A percentile compares a stretch with the other conserved stretches of the same genome.
Evolutionary conservation across 2,329 filamentous ascomycete genomes (phyloP).

Genomic region (Emericellopsis atlantica): DNA sequence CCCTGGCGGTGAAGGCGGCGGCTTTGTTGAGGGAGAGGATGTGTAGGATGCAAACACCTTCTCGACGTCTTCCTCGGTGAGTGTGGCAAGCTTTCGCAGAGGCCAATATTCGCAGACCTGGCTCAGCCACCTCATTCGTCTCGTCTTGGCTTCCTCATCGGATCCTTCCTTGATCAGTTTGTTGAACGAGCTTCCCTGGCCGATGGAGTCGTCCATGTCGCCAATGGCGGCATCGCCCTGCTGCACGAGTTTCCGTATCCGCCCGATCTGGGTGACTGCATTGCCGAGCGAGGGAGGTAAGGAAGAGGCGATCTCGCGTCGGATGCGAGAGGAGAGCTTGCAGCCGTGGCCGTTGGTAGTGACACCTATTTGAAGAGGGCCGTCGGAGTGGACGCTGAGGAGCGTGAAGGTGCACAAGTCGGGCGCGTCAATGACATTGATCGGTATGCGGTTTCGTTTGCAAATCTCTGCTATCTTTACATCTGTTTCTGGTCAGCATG

Average conservation of each 20-base stretch:
- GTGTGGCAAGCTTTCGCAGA: slow-evolving; percentile 63
- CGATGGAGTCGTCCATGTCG: slow-evolving; percentile 46
- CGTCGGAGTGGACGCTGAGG: slow-evolving; percentile 78
- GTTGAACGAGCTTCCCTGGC: slow-evolving; percentile 77
- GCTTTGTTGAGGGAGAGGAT: slow-evolving; percentile 43
- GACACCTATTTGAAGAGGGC: slow-evolving; percentile 86
- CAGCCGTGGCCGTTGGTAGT: slow-evolving; percentile 93
- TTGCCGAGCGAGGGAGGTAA: slow-evolving; percentile 64
- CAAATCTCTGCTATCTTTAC: slow-evolving; percentile 63
- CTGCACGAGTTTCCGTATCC: slow-evolving; percentile 55
- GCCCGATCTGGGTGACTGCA: slow-evolving; percentile 68
- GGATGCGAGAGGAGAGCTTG: slow-evolving; percentile 80
- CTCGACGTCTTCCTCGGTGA: slow-evolving; percentile 71
- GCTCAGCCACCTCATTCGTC: slow-evolving; percentile 82
- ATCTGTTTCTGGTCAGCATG: slow-evolving; percentile 22
- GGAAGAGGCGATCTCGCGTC: slow-evolving; percentile 72
- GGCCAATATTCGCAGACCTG: slow-evolving; percentile 99
- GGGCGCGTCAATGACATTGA: slow-evolving; percentile 86
- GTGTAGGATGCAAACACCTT: slow-evolving; percentile 64
- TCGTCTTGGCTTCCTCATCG: slow-evolving; percentile 61
- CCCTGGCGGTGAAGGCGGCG: slow-evolving; percentile 2
- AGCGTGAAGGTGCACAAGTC: slow-evolving; percentile 81
- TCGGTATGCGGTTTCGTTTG: slow-evolving; percentile 67
- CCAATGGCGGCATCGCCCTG: slow-evolving; percentile 28
- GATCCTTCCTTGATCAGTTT: slow-evolving; percentile 64